Conservation (phyloP, 306 rosid genomes). For the Ziziphus jujuba region DNA sequence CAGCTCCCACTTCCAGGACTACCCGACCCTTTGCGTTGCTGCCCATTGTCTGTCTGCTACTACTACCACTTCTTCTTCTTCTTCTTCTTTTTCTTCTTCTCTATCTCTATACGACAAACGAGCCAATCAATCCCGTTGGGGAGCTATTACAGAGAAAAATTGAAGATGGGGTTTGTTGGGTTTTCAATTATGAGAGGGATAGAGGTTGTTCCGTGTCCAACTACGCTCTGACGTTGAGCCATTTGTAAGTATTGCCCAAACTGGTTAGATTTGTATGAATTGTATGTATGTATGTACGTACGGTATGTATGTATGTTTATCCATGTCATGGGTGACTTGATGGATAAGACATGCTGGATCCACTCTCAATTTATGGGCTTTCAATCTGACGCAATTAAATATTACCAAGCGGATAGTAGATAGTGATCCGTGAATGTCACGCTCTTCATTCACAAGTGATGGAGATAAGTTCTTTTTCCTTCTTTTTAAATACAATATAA, state of each 20-base stretch:
- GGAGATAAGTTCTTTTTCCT: neutral
- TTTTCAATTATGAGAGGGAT: neutral
- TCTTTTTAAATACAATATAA: neutral
- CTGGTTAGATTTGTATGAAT: neutral
- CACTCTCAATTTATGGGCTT: no score
- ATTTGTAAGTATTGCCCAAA: neutral
- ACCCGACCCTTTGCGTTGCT: conserved; percentile 58
- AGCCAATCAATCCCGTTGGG: no score
- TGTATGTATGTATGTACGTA: neutral
- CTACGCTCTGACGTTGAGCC: conserved; percentile 4
- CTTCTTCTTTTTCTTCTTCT: neutral
- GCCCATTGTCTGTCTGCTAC: conserved; percentile 37
- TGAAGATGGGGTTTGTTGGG: neutral
- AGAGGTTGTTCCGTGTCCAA: conserved; percentile 19
- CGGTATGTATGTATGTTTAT: neutral
- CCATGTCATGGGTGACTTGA: no score
- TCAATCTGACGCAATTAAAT: no score
- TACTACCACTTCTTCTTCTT: neutral
- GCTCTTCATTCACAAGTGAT: neutral
- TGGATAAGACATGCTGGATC: no score
- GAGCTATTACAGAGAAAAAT: no score
- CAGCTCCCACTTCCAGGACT: conserved; percentile 72
- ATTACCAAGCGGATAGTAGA: no score
- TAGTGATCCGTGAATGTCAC: conserved; percentile 8
- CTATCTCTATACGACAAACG: neutral